Evolutionary conservation across 495 filamentous ascomycete species (phyloP), one percentile per base, ranked within the genome.

Genomic region (Darksidea phi): DNA sequence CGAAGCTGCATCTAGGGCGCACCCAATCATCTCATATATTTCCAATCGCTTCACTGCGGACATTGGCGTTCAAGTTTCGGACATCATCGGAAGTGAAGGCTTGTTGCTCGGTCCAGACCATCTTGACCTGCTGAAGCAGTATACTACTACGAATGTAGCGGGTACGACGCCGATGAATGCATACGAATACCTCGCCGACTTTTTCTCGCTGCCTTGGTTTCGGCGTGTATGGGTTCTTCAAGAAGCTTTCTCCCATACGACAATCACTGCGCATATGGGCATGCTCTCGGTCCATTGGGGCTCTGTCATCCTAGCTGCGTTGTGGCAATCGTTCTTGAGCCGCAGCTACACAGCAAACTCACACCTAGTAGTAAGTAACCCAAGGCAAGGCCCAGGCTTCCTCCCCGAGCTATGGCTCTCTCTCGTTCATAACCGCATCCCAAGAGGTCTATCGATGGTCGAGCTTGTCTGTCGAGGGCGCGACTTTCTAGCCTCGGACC

Each of bases 401-500:
- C 51, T 54, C n/a, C 51, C 51, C 8, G 51, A 54, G 20, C 51
- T 26, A 26, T 43, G 23, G 51, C 37, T 42, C 24, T 1, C 4
- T n/a, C 51, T 43, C n/a, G 2, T 43, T 11, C 32, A 54, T 24
- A 24, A n/a, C 24, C 26, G 34, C 7, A 38, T 18, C 12, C 37
- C 32, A 10, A 8, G 37, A 42, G 51, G 51, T 13, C 51, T 54
- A 5, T 42, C 37, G 3, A 54, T 54, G 34, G n/a, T 42, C 6
- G 51, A 54, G 13, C 51, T 54, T 10, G 32, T 42, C 32, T 41
- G 17, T 37, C 32, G 51, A 38, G 51, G 11, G 11, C 15, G 34
- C n/a, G 51, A 42, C 34, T 54, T 54, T 24, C 37, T 42, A 12
- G 54, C 54, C 17, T 43, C 41, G 1, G 43, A 57, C 25, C 43